Percentiles rank a stretch among this genome's conserved stretches.
Evolutionary conservation across 1,284 basidiomycete genomes (phyloP).

Genomic region (Ceratorhiza oryzae-sativae): DNA sequence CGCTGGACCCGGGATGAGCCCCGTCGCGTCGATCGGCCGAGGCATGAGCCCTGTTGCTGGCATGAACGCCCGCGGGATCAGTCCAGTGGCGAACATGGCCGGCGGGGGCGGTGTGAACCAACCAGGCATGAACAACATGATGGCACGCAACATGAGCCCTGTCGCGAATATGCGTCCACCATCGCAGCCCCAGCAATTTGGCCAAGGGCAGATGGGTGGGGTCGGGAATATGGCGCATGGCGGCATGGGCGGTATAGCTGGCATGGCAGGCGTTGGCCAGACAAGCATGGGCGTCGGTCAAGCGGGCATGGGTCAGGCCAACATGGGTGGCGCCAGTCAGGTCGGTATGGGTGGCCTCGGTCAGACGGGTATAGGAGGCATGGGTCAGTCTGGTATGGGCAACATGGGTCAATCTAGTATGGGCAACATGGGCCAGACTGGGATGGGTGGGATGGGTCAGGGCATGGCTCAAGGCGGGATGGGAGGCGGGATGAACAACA

Average conservation of each 20-base stretch:
- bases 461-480: neutral
- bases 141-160: conserved; percentile 31
- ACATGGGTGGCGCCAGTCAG: neutral
- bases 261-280: neutral
- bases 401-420: neutral
- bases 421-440: neutral
- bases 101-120: neutral
- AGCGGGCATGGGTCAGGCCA: neutral
- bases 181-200: conserved; percentile 19
- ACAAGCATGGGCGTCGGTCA: neutral
- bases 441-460: conserved; percentile 1
- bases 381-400: neutral
- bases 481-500: neutral
- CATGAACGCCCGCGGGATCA: conserved; percentile 31
- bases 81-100: conserved; percentile 26
- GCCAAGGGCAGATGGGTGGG: neutral
- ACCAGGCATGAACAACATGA: conserved; percentile 5
- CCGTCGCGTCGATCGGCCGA: conserved; percentile 3
- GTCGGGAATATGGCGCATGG: neutral
- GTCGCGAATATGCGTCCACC: conserved; percentile 30
- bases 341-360: neutral
- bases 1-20: conserved; percentile 15
- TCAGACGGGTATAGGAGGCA: neutral
- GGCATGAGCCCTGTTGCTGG: conserved; percentile 28
- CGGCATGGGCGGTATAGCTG: conserved; percentile 9